These are phyloP conservation scores for Rhizophora mangle DNA, from an alignment of 345 rosid genomes.

Conservation along the genomic window DNA sequence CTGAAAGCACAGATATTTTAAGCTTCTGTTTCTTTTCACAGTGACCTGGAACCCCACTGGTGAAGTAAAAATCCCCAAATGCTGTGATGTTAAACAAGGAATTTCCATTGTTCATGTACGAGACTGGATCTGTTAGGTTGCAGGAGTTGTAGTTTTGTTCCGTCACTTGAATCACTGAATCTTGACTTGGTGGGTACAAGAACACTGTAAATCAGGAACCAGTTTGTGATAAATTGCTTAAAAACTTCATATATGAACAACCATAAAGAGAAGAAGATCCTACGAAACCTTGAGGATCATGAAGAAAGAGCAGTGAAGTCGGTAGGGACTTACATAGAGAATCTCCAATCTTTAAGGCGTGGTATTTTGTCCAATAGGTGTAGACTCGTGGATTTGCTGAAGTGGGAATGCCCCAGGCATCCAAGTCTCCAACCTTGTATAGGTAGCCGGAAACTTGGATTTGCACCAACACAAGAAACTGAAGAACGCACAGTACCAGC, in stretches of 20 bases:
- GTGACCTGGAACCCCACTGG: constrained; percentile 72
- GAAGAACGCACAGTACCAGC: constrained; percentile 26
- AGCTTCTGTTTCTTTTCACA: constrained; percentile 91
- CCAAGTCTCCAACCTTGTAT: constrained; percentile 75
- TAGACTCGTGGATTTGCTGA: constrained; percentile 58
- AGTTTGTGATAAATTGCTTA: not conserved
- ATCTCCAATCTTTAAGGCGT: constrained; percentile 68
- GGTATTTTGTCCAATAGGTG: constrained; percentile 65
- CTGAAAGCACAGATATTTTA: constrained; percentile 44
- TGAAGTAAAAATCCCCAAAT: constrained; percentile 68
- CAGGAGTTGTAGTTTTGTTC: constrained; percentile 53
- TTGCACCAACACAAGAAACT: constrained; percentile 42
- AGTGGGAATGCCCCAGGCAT: constrained; percentile 86
- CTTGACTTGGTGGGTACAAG: constrained; percentile 97
- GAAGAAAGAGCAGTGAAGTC: not conserved
- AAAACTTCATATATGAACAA: not conserved
- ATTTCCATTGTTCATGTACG: constrained; percentile 87
- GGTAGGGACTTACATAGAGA: constrained; percentile 42
- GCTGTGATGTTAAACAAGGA: constrained; percentile 80
- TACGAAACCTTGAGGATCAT: not conserved
- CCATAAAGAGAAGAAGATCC: not conserved
- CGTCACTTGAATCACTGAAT: constrained; percentile 81
- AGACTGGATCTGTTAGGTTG: constrained; percentile 77
- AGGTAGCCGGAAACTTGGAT: constrained; percentile 44
- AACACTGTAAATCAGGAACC: constrained; percentile 49